Evolutionary conservation across 2,329 filamentous ascomycete species (phyloP).

Genomic region (Ophiostoma ulmi): DNA sequence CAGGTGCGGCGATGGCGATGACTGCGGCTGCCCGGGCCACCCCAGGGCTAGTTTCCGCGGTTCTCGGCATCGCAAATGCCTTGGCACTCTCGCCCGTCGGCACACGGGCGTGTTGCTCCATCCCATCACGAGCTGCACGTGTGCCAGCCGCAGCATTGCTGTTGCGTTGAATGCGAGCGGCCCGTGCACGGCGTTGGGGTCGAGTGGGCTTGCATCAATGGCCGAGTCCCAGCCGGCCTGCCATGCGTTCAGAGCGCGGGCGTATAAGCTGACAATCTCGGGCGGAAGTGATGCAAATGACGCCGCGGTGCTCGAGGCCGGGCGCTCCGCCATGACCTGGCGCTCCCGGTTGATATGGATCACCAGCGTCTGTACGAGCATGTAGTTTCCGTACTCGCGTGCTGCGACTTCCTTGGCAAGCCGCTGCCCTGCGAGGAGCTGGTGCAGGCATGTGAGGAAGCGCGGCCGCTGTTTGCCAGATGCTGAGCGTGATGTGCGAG

Average conservation of each 20-base stretch:
- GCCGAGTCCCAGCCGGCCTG: conserved; percentile 18
- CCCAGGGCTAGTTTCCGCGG: neutral
- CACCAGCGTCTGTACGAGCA: conserved; percentile 16
- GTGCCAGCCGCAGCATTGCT: conserved; percentile 16
- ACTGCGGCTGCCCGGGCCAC: neutral
- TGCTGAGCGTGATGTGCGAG: neutral
- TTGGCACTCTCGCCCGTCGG: neutral
- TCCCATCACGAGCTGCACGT: conserved; percentile 11
- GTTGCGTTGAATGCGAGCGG: conserved; percentile 18
- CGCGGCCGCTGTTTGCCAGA: neutral
- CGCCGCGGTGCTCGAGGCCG: neutral
- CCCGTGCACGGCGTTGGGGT: conserved; percentile 13
- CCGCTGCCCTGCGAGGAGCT: conserved; percentile 11
- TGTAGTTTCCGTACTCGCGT: conserved; percentile 16
- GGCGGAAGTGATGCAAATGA: neutral
- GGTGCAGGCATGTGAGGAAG: neutral
- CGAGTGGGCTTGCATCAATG: conserved; percentile 10
- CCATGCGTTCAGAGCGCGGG: conserved; percentile 10
- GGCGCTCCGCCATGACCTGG: neutral
- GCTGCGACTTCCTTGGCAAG: conserved; percentile 7
- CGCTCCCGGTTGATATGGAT: conserved; percentile 13
- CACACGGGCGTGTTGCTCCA: neutral
- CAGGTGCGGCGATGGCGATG: neutral
- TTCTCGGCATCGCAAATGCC: neutral
- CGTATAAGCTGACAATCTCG: neutral